Evolutionary conservation across 352 stramenopile species (phyloP), one percentile per base, ranked within the genome.

Genomic region (Phytophthora multivora): DNA sequence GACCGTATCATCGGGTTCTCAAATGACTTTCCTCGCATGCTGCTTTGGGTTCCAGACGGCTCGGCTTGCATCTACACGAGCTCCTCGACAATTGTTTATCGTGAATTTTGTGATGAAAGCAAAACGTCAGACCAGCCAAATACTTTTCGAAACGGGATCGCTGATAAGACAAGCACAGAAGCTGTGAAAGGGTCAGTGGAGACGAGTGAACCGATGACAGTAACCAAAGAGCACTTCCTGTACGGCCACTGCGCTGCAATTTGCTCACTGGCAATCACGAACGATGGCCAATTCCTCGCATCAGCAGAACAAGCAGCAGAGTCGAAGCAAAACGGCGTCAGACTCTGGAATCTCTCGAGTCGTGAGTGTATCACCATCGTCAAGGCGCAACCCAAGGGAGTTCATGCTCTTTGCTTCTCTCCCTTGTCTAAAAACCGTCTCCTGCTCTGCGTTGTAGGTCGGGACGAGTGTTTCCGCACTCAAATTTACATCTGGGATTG

Each of bases 401-500:
- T 92, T 13, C 63, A 86, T 26, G 59, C 63, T 0, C 61, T 94
- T 0, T 73, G 68, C 12, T 92, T 92, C 48, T 85, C 77, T 8
- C 47, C 59, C 7, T n/a, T 19, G 23, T 66, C 8, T 38, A 76
- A 63, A 39, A 30, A 28, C 4, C 72, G 43, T 2, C 48, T 69
- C 25, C n/a, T 79, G 8, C 66, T 93, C 0, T 93, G 83, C 23
- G 71, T 55, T 31, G 86, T 92, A 2, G 86, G 86, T 25, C 64
- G 68, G 0, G 84, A 94, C 47, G 81, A 83, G 21, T 79, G 75
- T 12, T 79, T 75, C 21, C 83, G 86, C 2, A 92, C 82, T 2
- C 82, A 93, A 53, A 75, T 96, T 18, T 74, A 81, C n/a, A 65
- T 95, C 4, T 96, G 81, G 80, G 80, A 93, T 53, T 84, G 83